Evolutionary conservation across 1,284 basidiomycete genomes (phyloP).

Genomic region (Fomitopsis pinicola): DNA sequence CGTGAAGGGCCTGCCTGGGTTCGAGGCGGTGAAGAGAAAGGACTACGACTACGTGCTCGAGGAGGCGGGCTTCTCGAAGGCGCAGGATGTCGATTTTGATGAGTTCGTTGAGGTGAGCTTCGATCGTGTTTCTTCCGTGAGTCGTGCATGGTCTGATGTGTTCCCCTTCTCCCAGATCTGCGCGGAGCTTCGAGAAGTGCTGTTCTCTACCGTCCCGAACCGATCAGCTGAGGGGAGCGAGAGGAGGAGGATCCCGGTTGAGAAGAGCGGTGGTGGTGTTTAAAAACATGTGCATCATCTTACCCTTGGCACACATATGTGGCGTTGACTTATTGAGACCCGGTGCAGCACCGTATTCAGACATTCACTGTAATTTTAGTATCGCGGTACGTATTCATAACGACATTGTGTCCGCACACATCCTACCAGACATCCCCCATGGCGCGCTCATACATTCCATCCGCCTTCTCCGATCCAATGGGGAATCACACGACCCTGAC

Average conservation of each 20-base stretch:
- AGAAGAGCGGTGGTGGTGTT: slow-evolving; percentile 83
- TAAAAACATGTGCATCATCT: slow-evolving; percentile 28
- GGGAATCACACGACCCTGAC: background rate
- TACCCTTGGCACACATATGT: background rate
- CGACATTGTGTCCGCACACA: background rate
- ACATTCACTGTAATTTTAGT: background rate
- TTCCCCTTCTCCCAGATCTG: slow-evolving; percentile 52
- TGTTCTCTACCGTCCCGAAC: slow-evolving; percentile 45
- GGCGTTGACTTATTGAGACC: background rate
- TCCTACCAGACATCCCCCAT: background rate
- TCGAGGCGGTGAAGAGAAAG: slow-evolving; percentile 48
- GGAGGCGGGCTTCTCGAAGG: slow-evolving; percentile 65
- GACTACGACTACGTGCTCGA: slow-evolving; percentile 71
- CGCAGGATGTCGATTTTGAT: slow-evolving; percentile 62
- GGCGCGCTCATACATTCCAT: background rate
- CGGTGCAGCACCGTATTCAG: background rate
- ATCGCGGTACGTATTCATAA: background rate
- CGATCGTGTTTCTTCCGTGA: background rate
- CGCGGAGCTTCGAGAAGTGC: slow-evolving; percentile 77
- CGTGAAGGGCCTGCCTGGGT: slow-evolving; percentile 45
- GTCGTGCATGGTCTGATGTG: background rate
- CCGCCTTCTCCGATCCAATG: background rate
- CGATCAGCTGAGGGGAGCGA: slow-evolving; percentile 32
- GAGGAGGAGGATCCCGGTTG: slow-evolving; percentile 72
- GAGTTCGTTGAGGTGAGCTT: slow-evolving; percentile 72